These are phyloP conservation scores for Bipolaris sorokiniana DNA, from an alignment of 2,329 filamentous ascomycete species.

Conservation along the genomic window DNA sequence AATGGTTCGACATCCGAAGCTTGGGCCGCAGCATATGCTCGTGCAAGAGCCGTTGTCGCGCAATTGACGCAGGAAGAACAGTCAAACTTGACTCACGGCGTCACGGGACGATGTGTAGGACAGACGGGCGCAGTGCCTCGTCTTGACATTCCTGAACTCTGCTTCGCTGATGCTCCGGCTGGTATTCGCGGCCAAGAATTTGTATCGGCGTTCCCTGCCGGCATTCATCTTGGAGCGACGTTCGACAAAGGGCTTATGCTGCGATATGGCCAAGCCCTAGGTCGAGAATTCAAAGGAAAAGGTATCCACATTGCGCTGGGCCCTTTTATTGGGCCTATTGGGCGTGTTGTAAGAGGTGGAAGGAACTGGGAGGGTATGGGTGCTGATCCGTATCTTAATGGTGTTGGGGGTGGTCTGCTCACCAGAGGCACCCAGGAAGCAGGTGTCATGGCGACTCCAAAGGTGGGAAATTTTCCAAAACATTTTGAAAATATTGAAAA, in stretches of 20 bases:
- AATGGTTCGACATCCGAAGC: constrained; percentile 31
- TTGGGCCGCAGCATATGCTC: constrained; percentile 40
- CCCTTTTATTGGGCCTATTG: constrained; percentile 71
- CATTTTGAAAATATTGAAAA: neutral
- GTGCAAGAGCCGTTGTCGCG: constrained; percentile 49
- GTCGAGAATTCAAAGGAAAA: constrained; percentile 74
- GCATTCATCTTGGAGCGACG: constrained; percentile 63
- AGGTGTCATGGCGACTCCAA: constrained; percentile 49
- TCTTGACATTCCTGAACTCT: constrained; percentile 47
- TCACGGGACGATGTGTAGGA: constrained; percentile 42
- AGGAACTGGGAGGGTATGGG: constrained; percentile 78
- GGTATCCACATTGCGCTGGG: constrained; percentile 74
- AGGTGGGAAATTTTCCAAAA: constrained; percentile 8
- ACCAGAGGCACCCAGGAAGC: constrained; percentile 60
- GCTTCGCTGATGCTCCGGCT: constrained; percentile 49
- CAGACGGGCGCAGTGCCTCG: constrained; percentile 47
- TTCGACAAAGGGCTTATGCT: constrained; percentile 75
- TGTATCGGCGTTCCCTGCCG: constrained; percentile 41
- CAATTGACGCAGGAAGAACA: constrained; percentile 54
- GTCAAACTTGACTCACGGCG: constrained; percentile 49
- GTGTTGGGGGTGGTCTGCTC: constrained; percentile 57
- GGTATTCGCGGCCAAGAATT: constrained; percentile 43
- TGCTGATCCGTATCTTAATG: constrained; percentile 68
- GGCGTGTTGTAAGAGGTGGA: constrained; percentile 72
- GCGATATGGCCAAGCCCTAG: constrained; percentile 68